Percentiles rank a stretch among this genome's conserved stretches.
Evolutionary conservation across 2,329 filamentous ascomycete species (phyloP).

Genomic region (Calonectria pseudoturangicola): DNA sequence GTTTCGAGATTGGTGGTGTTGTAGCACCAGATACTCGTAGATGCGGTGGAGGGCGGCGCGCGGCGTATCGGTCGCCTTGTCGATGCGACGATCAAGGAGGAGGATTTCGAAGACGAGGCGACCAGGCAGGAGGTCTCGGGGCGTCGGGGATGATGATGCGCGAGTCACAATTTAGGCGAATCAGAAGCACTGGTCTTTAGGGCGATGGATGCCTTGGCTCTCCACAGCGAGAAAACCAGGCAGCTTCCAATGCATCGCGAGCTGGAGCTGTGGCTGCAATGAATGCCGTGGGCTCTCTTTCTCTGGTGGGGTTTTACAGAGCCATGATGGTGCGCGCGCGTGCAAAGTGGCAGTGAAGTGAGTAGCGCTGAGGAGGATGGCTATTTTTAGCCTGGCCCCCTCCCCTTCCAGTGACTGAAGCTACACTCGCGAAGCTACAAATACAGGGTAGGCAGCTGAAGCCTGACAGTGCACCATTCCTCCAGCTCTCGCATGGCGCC

Average conservation of each 20-base stretch:
- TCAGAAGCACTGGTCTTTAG: not conserved
- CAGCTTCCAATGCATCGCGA: not conserved
- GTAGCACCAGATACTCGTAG: constrained; percentile 44
- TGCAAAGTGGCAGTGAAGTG: too few relatives aligned
- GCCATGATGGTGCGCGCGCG: too few relatives aligned
- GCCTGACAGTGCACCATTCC: not conserved
- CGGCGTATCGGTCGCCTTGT: constrained; percentile 30
- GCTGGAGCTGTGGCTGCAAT: not conserved
- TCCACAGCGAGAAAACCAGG: not conserved
- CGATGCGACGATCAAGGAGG: constrained; percentile 40
- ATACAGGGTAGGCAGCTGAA: not conserved
- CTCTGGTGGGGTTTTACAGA: not conserved
- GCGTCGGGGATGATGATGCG: not conserved
- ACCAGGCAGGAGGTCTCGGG: constrained; percentile 26
- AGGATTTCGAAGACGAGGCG: constrained; percentile 43
- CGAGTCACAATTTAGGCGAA: too few relatives aligned
- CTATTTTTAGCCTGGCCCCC: constrained; percentile 4
- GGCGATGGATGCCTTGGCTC: not conserved
- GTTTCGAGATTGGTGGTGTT: constrained; percentile 45
- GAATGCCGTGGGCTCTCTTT: not conserved
- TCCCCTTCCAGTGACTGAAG: not conserved
- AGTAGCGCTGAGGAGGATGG: too few relatives aligned
- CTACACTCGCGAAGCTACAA: not conserved
- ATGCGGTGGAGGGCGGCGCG: constrained; percentile 45
- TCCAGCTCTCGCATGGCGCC: not conserved